Conservation (phyloP, 2,329 filamentous ascomycete species). For the Ceratocystis papillata region DNA sequence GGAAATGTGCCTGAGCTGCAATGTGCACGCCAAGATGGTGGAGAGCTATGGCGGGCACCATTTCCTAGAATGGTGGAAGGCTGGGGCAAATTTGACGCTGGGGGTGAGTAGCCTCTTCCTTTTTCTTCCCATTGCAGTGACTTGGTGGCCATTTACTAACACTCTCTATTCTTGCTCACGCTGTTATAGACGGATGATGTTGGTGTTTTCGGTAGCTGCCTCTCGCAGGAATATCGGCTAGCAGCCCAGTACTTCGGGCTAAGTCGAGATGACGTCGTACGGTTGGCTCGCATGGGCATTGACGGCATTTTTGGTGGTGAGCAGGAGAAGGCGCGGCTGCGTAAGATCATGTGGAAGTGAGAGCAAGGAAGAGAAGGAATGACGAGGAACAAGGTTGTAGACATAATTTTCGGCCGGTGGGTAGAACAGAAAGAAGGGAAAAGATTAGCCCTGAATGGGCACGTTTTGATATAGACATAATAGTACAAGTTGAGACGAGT, state of each 20-base stretch:
- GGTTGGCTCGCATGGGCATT: constrained; percentile 50
- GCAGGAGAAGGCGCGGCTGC: constrained; percentile 48
- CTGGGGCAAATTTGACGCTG: constrained; percentile 51
- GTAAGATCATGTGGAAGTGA: constrained; percentile 39
- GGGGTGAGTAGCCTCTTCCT: constrained; percentile 45
- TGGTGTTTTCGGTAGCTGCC: constrained; percentile 63
- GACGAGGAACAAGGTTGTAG: neutral
- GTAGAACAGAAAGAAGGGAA: constrained; percentile 1
- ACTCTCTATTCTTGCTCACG: neutral
- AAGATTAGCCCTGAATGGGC: constrained; percentile 10
- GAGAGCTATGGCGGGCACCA: constrained; percentile 59
- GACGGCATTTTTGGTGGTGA: constrained; percentile 56
- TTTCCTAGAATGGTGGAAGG: constrained; percentile 60
- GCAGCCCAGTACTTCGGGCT: constrained; percentile 61
- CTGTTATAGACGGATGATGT: constrained; percentile 63
- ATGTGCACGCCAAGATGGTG: constrained; percentile 66
- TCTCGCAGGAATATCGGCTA: constrained; percentile 68
- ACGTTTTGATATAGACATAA: constrained; percentile 17
- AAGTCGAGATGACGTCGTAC: constrained; percentile 36
- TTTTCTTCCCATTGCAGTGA: neutral
- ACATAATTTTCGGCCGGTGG: neutral
- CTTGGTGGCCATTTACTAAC: neutral
- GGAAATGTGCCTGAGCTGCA: constrained; percentile 71
- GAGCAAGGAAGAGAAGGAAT: neutral
- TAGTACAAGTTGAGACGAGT: constrained; percentile 18